Percentiles rank a stretch among this genome's conserved stretches.
phyloP scores from a whole-genome alignment of 2,329 filamentous ascomycete species.

The Didymella sp. region DNA sequence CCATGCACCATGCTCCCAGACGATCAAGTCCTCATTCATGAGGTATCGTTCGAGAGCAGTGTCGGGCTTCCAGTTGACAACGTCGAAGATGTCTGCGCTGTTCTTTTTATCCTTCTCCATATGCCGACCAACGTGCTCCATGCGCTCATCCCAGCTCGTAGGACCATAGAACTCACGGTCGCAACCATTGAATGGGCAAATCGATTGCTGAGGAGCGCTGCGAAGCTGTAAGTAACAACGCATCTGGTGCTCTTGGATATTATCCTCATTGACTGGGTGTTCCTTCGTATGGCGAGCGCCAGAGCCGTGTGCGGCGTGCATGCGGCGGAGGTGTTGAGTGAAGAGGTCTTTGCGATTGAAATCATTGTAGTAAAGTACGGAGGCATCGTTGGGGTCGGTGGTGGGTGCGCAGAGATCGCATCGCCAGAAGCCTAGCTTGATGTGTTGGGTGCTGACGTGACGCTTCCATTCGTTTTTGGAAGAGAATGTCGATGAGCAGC shows the following conservation, averaged over 20 bases:
- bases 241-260: constrained; percentile 63
- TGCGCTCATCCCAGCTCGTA: constrained; percentile 77
- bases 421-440: constrained; percentile 75
- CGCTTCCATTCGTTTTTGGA: constrained; percentile 97
- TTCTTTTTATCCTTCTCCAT: constrained; percentile 64
- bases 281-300: constrained; percentile 54
- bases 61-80: constrained; percentile 38
- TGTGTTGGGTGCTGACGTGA: constrained; percentile 81
- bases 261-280: constrained; percentile 55
- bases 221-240: constrained; percentile 69
- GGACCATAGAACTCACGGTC: constrained; percentile 66
- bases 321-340: constrained; percentile 84
- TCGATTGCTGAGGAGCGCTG: constrained; percentile 64
- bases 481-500: constrained; percentile 74
- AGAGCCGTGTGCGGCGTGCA: constrained; percentile 68
- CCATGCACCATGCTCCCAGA: constrained; percentile 36
- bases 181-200: constrained; percentile 69
- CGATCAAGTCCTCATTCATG: constrained; percentile 49
- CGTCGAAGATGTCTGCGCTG: constrained; percentile 25
- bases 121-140: constrained; percentile 88
- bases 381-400: constrained; percentile 41
- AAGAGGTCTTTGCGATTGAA: constrained; percentile 95
- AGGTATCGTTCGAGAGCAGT: constrained; percentile 50
- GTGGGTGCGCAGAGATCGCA: constrained; percentile 69
- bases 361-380: constrained; percentile 58